A percentile compares a stretch with the other conserved stretches of the same genome.
phyloP scores from a whole-genome alignment of 306 rosid genomes.

The Glycyrrhiza uralensis region DNA sequence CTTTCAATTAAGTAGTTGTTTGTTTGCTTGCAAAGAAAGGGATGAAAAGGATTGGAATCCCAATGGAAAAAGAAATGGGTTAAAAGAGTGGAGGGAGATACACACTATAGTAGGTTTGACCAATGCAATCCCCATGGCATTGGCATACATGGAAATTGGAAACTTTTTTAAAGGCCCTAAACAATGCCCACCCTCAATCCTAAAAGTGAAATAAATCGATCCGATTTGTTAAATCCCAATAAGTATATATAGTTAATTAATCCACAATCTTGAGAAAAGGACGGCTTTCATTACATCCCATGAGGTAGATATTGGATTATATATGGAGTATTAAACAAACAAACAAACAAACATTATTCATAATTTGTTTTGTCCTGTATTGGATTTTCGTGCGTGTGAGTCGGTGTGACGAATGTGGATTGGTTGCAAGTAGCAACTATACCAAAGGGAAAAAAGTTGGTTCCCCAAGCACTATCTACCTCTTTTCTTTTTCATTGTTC shows the following conservation, averaged over 20 bases:
- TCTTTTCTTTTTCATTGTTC: constrained; percentile 6
- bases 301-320: not conserved
- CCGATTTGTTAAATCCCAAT: constrained; percentile 11
- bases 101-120: constrained; percentile 57
- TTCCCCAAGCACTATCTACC: constrained; percentile 37
- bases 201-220: constrained; percentile 16
- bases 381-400: constrained; percentile 30
- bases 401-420: constrained; percentile 25
- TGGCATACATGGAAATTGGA: constrained; percentile 26
- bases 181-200: constrained; percentile 33
- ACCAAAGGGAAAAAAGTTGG: constrained; percentile 28
- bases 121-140: constrained; percentile 40
- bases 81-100: constrained; percentile 31
- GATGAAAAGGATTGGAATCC: constrained; percentile 67
- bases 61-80: constrained; percentile 38
- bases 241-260: constrained; percentile 1
- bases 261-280: constrained; percentile 32
- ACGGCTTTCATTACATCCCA: constrained; percentile 26
- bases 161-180: constrained; percentile 36
- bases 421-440: constrained; percentile 39
- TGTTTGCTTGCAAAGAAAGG: constrained; percentile 47
- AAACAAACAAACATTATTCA: constrained; percentile 26
- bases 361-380: constrained; percentile 25
- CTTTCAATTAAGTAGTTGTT: constrained; percentile 33
- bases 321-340: constrained; percentile 17